Conservation (phyloP, 257 asterid species). For the Fraxinus anomala region DNA sequence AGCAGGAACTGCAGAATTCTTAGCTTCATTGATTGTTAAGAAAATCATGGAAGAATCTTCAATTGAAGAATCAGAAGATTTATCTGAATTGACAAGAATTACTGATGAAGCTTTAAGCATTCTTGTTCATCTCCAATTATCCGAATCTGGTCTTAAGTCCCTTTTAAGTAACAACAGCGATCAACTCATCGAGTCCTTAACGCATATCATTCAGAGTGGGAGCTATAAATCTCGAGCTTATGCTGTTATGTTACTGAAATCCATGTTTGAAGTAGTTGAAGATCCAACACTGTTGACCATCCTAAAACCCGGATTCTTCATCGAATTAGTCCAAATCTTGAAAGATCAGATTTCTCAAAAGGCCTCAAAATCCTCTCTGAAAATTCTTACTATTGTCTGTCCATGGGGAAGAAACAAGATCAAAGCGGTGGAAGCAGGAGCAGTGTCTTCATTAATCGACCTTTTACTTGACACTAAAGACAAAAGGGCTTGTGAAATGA, state of each 20-base stretch:
- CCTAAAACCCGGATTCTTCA: constrained; percentile 39
- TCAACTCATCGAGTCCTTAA: constrained; percentile 48
- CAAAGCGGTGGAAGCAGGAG: constrained; percentile 66
- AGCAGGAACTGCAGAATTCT: constrained; percentile 41
- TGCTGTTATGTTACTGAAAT: constrained; percentile 49
- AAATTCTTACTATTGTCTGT: constrained; percentile 40
- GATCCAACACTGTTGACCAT: constrained; percentile 35
- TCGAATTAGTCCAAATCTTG: constrained; percentile 44
- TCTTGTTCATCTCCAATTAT: constrained; percentile 50
- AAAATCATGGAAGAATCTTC: constrained; percentile 1
- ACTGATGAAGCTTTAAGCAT: constrained; percentile 60
- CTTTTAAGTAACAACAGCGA: constrained; percentile 21
- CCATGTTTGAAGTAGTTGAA: constrained; percentile 47
- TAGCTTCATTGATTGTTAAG: constrained; percentile 32
- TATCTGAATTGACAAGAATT: neutral
- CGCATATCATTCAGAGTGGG: constrained; percentile 49
- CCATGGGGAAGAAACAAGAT: constrained; percentile 59
- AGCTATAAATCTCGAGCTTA: constrained; percentile 64
- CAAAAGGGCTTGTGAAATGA: constrained; percentile 52
- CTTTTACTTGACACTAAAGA: constrained; percentile 50
- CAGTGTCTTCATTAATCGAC: constrained; percentile 41
- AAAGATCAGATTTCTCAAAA: constrained; percentile 50
- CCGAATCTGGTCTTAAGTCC: constrained; percentile 51
- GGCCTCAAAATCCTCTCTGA: constrained; percentile 50
- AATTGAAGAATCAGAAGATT: constrained; percentile 12